Conservation (phyloP, 108 stramenopile species). For the Fistulifera pelliculosa region DNA sequence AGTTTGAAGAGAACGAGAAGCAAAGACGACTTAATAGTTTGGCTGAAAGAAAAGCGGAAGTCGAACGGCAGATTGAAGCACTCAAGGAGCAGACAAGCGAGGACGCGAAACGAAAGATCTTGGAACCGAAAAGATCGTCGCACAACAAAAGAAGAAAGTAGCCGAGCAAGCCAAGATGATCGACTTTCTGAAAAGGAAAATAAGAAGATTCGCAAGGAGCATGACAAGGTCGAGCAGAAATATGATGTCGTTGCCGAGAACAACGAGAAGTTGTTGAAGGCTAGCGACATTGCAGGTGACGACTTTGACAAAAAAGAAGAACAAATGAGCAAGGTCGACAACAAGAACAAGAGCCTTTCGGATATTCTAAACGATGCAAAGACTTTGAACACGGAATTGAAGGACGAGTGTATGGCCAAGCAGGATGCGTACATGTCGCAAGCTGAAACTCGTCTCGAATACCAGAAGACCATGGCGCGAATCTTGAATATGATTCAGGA, state of each 20-base stretch:
- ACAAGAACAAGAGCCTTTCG: slow-evolving; percentile 11
- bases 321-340: slow-evolving; percentile 2
- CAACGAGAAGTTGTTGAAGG: slow-evolving; percentile 16
- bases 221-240: slow-evolving; percentile 12
- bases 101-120: slow-evolving; percentile 29
- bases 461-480: slow-evolving; percentile 46
- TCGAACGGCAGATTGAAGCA: slow-evolving; percentile 19
- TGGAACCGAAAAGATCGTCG: slow-evolving; percentile 21
- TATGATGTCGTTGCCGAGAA: slow-evolving; percentile 12
- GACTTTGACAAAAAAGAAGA: slow-evolving; percentile 9
- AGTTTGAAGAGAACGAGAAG: slow-evolving; percentile 16
- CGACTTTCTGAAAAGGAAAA: slow-evolving; percentile 52
- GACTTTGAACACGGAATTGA: slow-evolving; percentile 34
- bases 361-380: slow-evolving; percentile 21
- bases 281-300: slow-evolving; percentile 9
- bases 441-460: slow-evolving; percentile 56
- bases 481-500: slow-evolving; percentile 58
- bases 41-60: slow-evolving; percentile 28
- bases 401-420: slow-evolving; percentile 62
- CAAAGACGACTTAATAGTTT: slow-evolving; percentile 24
- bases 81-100: slow-evolving; percentile 31
- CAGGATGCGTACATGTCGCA: slow-evolving; percentile 58
- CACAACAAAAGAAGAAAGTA: slow-evolving; percentile 42
- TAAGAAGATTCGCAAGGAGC: slow-evolving; percentile 24
- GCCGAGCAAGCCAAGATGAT: slow-evolving; percentile 40